A percentile compares a stretch with the other conserved stretches of the same genome.
Conservation (phyloP, 73 alveolate genomes). For the Paramecium tetraurelia region DNA sequence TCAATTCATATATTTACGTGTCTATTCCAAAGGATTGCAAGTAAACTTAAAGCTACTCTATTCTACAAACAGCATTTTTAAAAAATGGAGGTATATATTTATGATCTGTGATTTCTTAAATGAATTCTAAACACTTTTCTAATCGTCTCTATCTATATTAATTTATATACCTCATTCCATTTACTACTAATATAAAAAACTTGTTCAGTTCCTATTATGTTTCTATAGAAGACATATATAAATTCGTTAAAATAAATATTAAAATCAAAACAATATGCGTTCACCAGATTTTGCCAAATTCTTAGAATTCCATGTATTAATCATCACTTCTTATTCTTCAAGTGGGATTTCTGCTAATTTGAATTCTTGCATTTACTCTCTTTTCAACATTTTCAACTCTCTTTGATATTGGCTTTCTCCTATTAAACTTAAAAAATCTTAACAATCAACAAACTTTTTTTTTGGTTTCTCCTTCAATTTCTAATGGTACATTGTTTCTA, state of each 20-base stretch:
- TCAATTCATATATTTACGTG: not conserved
- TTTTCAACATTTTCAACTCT: not conserved
- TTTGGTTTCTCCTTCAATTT: not conserved
- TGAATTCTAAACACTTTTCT: slow-evolving; percentile 22
- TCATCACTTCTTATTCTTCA: not conserved
- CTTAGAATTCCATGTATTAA: not conserved
- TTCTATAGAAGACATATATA: not conserved
- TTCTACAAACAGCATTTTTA: not conserved
- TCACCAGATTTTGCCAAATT: slow-evolving; percentile 28
- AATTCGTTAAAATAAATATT: slow-evolving; percentile 13
- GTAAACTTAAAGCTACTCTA: not conserved
- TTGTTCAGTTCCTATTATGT: not conserved
- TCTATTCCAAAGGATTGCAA: not conserved
- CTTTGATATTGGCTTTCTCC: slow-evolving; percentile 2
- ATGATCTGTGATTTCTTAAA: not conserved
- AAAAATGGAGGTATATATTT: not conserved
- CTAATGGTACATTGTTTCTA: not conserved
- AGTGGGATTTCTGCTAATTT: not conserved
- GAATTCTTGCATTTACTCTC: not conserved
- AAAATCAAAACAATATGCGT: not conserved
- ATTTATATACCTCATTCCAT: slow-evolving; percentile 37
- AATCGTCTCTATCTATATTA: not conserved
- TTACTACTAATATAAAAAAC: not conserved
- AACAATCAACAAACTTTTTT: not conserved
- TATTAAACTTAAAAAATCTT: not conserved